These are phyloP conservation scores for Iris macrosiphon DNA, from an alignment of 106 monocot species.

Conservation along the genomic window DNA sequence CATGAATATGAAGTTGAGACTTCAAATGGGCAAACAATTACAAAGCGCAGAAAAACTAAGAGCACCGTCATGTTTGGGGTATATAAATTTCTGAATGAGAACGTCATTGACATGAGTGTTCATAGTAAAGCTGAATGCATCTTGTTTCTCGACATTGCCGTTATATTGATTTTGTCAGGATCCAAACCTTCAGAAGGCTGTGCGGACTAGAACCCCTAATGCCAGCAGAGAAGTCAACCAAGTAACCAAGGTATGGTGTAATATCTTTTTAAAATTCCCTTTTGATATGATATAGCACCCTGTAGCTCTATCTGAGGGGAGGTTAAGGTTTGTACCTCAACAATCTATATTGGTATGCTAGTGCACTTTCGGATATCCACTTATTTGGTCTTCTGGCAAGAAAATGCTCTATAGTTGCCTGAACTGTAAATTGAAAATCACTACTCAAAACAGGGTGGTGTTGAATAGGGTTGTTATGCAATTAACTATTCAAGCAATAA, in stretches of 20 bases:
- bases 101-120: neutral
- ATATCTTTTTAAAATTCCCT: too few relatives aligned
- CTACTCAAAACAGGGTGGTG: too few relatives aligned
- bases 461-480: too few relatives aligned
- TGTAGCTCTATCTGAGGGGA: too few relatives aligned
- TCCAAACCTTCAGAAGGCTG: constrained; percentile 23
- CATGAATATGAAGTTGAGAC: constrained; percentile 98
- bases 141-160: neutral
- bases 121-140: neutral
- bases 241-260: constrained; percentile 43
- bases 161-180: constrained; percentile 25
- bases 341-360: too few relatives aligned
- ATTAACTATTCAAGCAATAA: too few relatives aligned
- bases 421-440: too few relatives aligned
- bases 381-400: too few relatives aligned
- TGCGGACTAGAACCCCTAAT: constrained; percentile 25
- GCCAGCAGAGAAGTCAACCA: constrained; percentile 19
- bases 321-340: too few relatives aligned
- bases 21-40: constrained; percentile 68
- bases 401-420: too few relatives aligned
- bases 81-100: constrained; percentile 8
- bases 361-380: too few relatives aligned
- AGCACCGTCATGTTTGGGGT: constrained; percentile 85
- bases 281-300: too few relatives aligned
- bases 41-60: constrained; percentile 79